These are phyloP conservation scores for Trichoderma reesei DNA, from an alignment of 495 filamentous ascomycete species.

Conservation along the genomic window DNA sequence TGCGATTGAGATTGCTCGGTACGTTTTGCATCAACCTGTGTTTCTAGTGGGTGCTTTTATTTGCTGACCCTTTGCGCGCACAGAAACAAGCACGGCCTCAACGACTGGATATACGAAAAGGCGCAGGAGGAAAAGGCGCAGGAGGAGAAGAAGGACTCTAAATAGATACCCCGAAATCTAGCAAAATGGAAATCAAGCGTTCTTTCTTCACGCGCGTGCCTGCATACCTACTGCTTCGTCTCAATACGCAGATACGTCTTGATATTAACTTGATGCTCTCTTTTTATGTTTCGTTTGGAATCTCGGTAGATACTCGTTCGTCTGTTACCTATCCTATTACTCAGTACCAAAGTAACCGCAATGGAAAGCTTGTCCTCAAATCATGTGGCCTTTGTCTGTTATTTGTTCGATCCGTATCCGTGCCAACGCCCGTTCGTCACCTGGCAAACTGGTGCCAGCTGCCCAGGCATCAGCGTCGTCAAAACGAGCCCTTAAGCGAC, in stretches of 20 bases:
- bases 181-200: not conserved
- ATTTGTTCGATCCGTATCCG: too few relatives aligned
- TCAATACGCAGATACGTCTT: not conserved
- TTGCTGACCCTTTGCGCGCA: conserved; percentile 59
- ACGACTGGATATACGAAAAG: conserved; percentile 93
- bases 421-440: not conserved
- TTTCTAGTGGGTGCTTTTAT: conserved; percentile 17
- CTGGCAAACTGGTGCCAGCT: not conserved
- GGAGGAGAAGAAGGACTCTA: conserved; percentile 23
- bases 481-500: not conserved
- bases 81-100: conserved; percentile 77
- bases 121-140: conserved; percentile 29
- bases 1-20: conserved; percentile 88
- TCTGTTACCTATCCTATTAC: not conserved
- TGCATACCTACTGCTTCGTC: not conserved
- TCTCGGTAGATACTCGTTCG: not conserved
- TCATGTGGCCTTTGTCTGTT: too few relatives aligned
- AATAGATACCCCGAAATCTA: conserved; percentile 4
- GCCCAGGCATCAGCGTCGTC: not conserved
- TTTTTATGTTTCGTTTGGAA: not conserved
- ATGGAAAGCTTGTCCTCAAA: too few relatives aligned
- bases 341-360: too few relatives aligned
- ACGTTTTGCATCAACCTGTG: not conserved
- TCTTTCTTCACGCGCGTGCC: not conserved
- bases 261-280: not conserved